phyloP scores from a whole-genome alignment of 345 rosid genomes.

The Draba incana region DNA sequence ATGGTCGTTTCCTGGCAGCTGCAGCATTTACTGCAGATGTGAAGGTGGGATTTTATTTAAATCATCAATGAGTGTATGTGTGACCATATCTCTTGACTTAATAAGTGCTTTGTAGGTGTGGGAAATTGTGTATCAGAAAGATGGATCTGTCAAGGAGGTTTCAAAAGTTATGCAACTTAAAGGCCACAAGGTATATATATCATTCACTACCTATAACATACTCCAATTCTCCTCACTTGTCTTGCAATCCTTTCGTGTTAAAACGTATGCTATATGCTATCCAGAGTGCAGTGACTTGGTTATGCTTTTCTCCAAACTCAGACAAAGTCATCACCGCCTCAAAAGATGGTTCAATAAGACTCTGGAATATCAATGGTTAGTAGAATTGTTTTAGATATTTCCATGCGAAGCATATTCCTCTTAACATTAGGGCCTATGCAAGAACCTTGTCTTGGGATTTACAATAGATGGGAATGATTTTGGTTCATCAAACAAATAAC shows the following conservation, averaged over 20 bases:
- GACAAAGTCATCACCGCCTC: slow-evolving; percentile 92
- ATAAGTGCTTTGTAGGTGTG: slow-evolving; percentile 64
- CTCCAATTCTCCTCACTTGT: slow-evolving; percentile 17
- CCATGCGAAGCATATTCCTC: neutral
- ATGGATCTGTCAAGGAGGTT: slow-evolving; percentile 94
- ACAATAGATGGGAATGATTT: slow-evolving; percentile 20
- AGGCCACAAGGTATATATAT: slow-evolving; percentile 76
- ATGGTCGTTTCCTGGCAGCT: slow-evolving; percentile 97
- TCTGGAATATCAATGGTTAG: slow-evolving; percentile 97
- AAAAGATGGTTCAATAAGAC: slow-evolving; percentile 85
- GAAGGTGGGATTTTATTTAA: slow-evolving; percentile 55
- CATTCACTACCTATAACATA: slow-evolving; percentile 7
- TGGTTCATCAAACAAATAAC: slow-evolving; percentile 1
- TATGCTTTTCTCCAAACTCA: slow-evolving; percentile 84
- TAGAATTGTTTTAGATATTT: neutral
- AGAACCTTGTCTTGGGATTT: neutral
- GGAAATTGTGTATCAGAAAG: slow-evolving; percentile 94
- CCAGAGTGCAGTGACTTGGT: slow-evolving; percentile 98
- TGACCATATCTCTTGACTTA: slow-evolving; percentile 22
- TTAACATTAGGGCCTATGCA: slow-evolving; percentile 1
- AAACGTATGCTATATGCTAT: slow-evolving; percentile 31
- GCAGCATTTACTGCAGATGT: slow-evolving; percentile 99
- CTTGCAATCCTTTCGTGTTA: slow-evolving; percentile 29
- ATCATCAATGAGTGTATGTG: neutral
- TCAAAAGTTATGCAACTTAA: slow-evolving; percentile 92